Conservation (phyloP, 2,329 filamentous ascomycete species). For the Dryadomyces quercivorus region DNA sequence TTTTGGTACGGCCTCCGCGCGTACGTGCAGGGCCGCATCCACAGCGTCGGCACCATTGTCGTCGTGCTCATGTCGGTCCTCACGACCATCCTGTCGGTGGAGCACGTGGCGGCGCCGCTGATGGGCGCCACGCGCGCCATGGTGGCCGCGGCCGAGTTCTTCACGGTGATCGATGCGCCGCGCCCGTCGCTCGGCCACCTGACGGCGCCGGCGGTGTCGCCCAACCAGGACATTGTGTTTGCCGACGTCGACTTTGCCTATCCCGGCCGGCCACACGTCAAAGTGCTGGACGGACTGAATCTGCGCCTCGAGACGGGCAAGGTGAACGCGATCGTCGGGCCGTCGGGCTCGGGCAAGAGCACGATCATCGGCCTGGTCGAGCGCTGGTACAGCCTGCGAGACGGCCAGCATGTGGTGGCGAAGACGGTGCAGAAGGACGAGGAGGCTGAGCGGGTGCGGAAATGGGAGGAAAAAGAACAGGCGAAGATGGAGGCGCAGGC, state of each 20-base stretch:
- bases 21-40: slow-evolving; percentile 31
- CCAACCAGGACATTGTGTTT: slow-evolving; percentile 44
- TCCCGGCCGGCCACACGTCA: slow-evolving; percentile 51
- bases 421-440: slow-evolving; percentile 28
- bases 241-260: slow-evolving; percentile 61
- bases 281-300: slow-evolving; percentile 47
- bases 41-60: slow-evolving; percentile 39
- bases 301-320: slow-evolving; percentile 50
- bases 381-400: slow-evolving; percentile 37
- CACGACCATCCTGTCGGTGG: slow-evolving; percentile 43
- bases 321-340: slow-evolving; percentile 61
- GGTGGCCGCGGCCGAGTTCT: slow-evolving; percentile 46
- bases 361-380: slow-evolving; percentile 62
- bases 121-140: slow-evolving; percentile 46
- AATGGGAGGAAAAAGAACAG: background rate
- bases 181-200: slow-evolving; percentile 27
- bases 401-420: slow-evolving; percentile 37
- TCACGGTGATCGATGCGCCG: slow-evolving; percentile 38
- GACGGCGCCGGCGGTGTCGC: slow-evolving; percentile 35
- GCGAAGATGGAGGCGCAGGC: background rate
- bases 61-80: slow-evolving; percentile 47
- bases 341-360: slow-evolving; percentile 62
- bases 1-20: slow-evolving; percentile 53
- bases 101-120: slow-evolving; percentile 44
- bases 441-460: slow-evolving; percentile 7